Conservation (phyloP, 2,329 filamentous ascomycete genomes). For the Emericellopsis cladophorae region DNA sequence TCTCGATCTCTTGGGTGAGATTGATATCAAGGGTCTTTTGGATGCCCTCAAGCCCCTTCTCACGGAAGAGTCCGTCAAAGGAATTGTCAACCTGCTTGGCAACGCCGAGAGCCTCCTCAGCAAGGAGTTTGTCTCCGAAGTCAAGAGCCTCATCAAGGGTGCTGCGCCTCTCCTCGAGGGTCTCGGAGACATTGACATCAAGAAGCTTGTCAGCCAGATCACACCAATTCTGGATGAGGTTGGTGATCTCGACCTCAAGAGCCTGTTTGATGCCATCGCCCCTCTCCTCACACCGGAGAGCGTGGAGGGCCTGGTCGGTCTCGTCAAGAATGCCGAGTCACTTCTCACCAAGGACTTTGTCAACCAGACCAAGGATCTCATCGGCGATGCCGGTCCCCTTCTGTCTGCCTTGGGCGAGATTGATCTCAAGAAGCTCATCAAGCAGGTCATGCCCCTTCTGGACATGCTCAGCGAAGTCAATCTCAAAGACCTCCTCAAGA, state of each 20-base stretch:
- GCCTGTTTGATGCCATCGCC: constrained; percentile 17
- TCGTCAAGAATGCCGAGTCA: constrained; percentile 22
- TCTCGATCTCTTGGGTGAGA: constrained; percentile 15
- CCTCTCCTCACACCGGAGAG: constrained; percentile 20
- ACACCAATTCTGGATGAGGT: constrained; percentile 15
- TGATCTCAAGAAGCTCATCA: constrained; percentile 17
- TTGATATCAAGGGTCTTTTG: constrained; percentile 14
- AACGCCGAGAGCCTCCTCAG: constrained; percentile 15
- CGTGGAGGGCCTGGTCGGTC: constrained; percentile 19
- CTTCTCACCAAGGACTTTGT: constrained; percentile 21
- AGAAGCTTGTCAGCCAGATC: constrained; percentile 16
- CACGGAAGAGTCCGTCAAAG: constrained; percentile 12
- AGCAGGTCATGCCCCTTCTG: constrained; percentile 15
- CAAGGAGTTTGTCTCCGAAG: constrained; percentile 9
- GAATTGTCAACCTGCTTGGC: constrained; percentile 15
- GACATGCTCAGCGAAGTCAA: constrained; percentile 16
- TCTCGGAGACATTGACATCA: constrained; percentile 18
- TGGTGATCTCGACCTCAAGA: constrained; percentile 18
- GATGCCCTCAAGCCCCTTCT: constrained; percentile 16
- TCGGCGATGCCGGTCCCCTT: constrained; percentile 8
- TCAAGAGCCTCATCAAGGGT: constrained; percentile 12
- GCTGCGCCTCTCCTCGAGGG: constrained; percentile 14
- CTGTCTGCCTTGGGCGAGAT: constrained; percentile 18
- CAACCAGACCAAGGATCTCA: constrained; percentile 8
- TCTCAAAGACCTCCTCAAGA: constrained; percentile 12